Evolutionary conservation across 257 asterid genomes (phyloP), one percentile per base, ranked within the genome.

Genomic region (Plantago major): DNA sequence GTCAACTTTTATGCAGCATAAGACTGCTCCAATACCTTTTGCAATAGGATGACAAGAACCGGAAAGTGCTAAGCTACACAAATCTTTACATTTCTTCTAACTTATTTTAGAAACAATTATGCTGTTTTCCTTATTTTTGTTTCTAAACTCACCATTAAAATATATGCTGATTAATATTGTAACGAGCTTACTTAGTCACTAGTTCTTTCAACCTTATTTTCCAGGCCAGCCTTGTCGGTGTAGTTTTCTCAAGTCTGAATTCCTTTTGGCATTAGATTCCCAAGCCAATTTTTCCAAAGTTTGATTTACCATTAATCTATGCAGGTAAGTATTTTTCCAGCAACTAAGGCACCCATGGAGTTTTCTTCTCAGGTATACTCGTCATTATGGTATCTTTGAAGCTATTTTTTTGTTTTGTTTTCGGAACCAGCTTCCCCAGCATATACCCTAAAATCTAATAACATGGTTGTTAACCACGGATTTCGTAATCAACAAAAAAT

Each of bases 271-370:
- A 63, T 66, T n/a, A n/a, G n/a, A 30, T 13, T 47, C 3, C 30
- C 15, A 26, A 45, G 56, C 61, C 54, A 68, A 12, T 40, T 15
- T 60, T 46, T 65, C 19, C 22, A 51, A 55, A 60, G 14, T 50
- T 58, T 51, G 62, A 12, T 64, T 67, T 49, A 73, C 58, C 15
- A 42, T 42, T 54, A 37, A 47, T 47, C 3, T 56, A 42, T 82
- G 79, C 82, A 92, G 98, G 82, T 92, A 62, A 88, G 77, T 80
- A 73, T 88, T 64, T 92, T 88, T 78, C 98, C 98, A 16, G 68
- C 97, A 61, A 94, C 87, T 28, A 88, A 84, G 78, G 98, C 97
- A 50, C 88, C 95, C 28, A 89, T 82, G 65, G 98, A 92, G 67
- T 77, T 80, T 64, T 86, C 97, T 56, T 68, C 86, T 64, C 97